Evolutionary conservation across 371 early-diverging fungal species (phyloP), one percentile per base, ranked within the genome.

Genomic region (Mortierella sp.): DNA sequence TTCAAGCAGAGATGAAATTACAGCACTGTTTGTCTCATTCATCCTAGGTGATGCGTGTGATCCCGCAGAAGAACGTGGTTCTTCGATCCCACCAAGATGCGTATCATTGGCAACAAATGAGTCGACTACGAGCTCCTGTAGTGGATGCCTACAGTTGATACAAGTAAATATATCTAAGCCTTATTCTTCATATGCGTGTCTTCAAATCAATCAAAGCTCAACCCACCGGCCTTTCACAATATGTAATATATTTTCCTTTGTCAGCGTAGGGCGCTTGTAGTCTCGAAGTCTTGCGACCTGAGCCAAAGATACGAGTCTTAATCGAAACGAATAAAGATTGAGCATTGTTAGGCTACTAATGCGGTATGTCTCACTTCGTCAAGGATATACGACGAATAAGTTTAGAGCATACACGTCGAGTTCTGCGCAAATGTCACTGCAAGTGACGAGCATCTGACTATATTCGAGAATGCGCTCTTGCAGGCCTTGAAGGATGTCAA

Each of bases 21-120:
- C 41, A 13, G 40, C 33, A 24, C 40, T 32, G 32, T 11, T 58
- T 24, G n/a, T 28, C 8, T 43, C 24, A 15, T 59, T 48, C 36
- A 36, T 36, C 36, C 36, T 36, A 36, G 3, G 36, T 3, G 36
- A 36, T 3, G 36, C 2, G 36, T 36, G 36, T 52, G 57, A 50
- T 33, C 41, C 52, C 3, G 36, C 40, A 13, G 41, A 36, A 33
- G 57, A 41, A 0, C 47, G 41, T 6, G 10, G 13, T n/a, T 6
- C 21, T 0, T 84, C 85, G 1, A 40, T n/a, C 1, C 84, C 84
- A 19, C 87, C 87, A 1, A 94, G 38, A 7, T 71, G 50, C 0
- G 88, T 90, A 60, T 90, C 87, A 69, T 95, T 94, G 0, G 89
- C 74, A 10, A 95, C 87, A 82, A 94, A 94, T 0, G 85, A 80